Evolutionary conservation across 805 yeast species (phyloP).

Genomic region (Ogataea corticis): DNA sequence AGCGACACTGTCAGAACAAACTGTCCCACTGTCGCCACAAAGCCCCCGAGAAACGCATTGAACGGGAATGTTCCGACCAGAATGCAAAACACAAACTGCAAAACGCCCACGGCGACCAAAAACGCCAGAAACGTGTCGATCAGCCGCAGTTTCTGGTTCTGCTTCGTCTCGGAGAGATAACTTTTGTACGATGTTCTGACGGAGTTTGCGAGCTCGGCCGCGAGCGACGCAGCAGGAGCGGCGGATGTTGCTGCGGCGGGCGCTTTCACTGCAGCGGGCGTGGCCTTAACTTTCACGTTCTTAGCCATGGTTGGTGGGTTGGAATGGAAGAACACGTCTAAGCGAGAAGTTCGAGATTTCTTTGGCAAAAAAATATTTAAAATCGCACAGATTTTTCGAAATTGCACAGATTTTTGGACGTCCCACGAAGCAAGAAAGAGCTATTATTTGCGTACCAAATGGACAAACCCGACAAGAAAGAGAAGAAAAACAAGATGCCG

Average conservation of each 20-base stretch:
- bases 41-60: constrained; percentile 95
- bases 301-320: constrained; percentile 35
- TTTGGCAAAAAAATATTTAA: too few species aligned
- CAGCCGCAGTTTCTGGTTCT: constrained; percentile 50
- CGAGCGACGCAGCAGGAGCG: constrained; percentile 16
- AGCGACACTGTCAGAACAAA: constrained; percentile 85
- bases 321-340: background rate
- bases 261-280: background rate
- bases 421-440: background rate
- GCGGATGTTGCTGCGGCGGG: constrained; percentile 7
- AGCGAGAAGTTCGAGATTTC: too few species aligned
- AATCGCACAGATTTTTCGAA: too few species aligned
- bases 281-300: constrained; percentile 29
- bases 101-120: constrained; percentile 68
- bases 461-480: constrained; percentile 15
- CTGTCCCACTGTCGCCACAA: constrained; percentile 90
- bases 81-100: constrained; percentile 77
- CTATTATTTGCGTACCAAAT: constrained; percentile 1
- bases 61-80: constrained; percentile 91
- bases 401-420: too few species aligned
- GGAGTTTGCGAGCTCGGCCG: constrained; percentile 35
- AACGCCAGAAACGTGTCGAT: constrained; percentile 79
- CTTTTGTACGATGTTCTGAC: constrained; percentile 32
- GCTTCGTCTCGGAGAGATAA: constrained; percentile 33
- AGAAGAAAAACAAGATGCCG: constrained; percentile 11